These are phyloP conservation scores for Fusarium oligoseptatum DNA, from an alignment of 2,329 filamentous ascomycete species.

Conservation along the genomic window DNA sequence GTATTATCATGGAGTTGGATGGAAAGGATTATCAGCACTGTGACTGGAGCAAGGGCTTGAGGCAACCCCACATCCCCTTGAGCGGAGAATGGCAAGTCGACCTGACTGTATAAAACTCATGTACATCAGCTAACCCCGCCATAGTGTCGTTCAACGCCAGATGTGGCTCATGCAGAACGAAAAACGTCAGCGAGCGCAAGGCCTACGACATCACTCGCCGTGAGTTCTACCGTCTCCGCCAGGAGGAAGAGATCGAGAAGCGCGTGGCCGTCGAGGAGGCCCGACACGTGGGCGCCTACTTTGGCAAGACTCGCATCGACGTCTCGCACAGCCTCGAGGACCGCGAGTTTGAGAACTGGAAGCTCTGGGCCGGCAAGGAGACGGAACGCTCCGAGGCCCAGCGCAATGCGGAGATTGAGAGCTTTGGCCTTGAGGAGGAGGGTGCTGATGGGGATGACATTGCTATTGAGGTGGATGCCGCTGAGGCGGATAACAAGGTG, in stretches of 20 bases:
- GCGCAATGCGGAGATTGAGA: constrained; percentile 58
- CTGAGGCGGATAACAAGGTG: constrained; percentile 29
- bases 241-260: constrained; percentile 84
- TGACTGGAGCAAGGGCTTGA: constrained; percentile 83
- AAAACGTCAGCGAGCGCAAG: constrained; percentile 68
- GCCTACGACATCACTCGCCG: constrained; percentile 90
- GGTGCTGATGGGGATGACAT: constrained; percentile 45
- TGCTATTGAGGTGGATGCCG: constrained; percentile 27
- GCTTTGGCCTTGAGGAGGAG: constrained; percentile 56
- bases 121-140: constrained; percentile 29
- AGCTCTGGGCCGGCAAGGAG: constrained; percentile 76
- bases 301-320: constrained; percentile 81
- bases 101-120: neutral
- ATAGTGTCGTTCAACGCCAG: constrained; percentile 92
- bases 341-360: constrained; percentile 85
- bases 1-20: constrained; percentile 85
- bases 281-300: constrained; percentile 85
- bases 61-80: constrained; percentile 80
- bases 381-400: constrained; percentile 57
- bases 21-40: constrained; percentile 82
- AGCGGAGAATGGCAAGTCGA: constrained; percentile 70
- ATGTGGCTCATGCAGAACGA: constrained; percentile 82
- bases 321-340: constrained; percentile 88
- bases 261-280: constrained; percentile 92
- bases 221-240: constrained; percentile 90